These are phyloP conservation scores for Penicillium coprophilum DNA, from an alignment of 495 filamentous ascomycete genomes.

Conservation along the genomic window DNA sequence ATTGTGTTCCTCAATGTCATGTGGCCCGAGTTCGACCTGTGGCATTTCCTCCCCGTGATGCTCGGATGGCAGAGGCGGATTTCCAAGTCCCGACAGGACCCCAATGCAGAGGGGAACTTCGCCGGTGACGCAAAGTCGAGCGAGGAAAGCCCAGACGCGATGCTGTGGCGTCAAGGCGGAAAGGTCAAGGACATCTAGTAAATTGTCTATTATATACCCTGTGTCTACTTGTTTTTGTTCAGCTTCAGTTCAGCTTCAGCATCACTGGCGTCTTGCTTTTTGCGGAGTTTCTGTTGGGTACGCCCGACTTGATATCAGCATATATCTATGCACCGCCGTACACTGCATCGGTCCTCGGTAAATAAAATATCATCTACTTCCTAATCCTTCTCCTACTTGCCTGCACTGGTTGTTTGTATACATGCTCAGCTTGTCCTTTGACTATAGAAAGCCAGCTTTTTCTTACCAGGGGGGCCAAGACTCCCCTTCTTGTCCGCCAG, in stretches of 20 bases:
- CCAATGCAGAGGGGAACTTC: conserved; percentile 45
- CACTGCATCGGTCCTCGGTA: neutral
- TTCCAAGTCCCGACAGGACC: conserved; percentile 44
- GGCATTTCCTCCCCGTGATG: conserved; percentile 89
- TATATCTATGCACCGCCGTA: neutral
- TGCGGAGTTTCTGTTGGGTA: conserved; percentile 20
- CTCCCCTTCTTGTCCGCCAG: neutral
- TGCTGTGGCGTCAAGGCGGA: conserved; percentile 19
- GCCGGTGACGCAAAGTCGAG: conserved; percentile 37
- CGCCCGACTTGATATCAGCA: conserved; percentile 9
- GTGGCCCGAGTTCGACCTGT: conserved; percentile 96
- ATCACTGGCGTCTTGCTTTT: conserved; percentile 19
- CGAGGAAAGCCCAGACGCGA: conserved; percentile 27
- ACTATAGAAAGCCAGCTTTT: neutral
- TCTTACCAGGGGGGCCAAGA: neutral
- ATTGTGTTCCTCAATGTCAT: conserved; percentile 88
- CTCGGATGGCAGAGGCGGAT: conserved; percentile 85
- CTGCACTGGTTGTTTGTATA: too few species aligned
- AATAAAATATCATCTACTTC: conserved; percentile 4
- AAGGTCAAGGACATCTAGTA: conserved; percentile 38
- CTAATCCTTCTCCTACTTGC: neutral
- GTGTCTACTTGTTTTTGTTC: conserved; percentile 15
- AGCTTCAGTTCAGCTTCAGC: conserved; percentile 12
- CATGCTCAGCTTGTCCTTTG: too few species aligned
- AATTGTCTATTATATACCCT: conserved; percentile 8